Base-by-base conservation (phyloP, 305 asterid genomes). In the Lippia alba region DNA sequence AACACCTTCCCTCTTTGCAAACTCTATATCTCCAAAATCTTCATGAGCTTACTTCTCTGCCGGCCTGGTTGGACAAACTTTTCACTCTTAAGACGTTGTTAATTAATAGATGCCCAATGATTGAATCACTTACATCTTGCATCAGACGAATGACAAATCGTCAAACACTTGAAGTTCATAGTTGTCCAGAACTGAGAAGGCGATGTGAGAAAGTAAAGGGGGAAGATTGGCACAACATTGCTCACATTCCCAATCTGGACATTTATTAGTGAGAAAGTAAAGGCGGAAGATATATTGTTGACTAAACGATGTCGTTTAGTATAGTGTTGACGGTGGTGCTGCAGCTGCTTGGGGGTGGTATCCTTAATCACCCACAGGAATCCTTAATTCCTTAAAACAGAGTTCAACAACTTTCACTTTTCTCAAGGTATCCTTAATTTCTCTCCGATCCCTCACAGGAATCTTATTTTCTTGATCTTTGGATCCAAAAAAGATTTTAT, bases 171-270 rank as follows among this genome's bases (percentile, higher is more conserved):
- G 0, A 1, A 0, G 10, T 74, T 2, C 0, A 0, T 0, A 14
- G 0, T 0, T 67, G 74, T 51, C 65, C 76, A 12, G 40, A 68
- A 18, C n/a, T 68, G 62, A 57, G 17, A 39, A 55, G 40, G 75
- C 56, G 70, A 32, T 77, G 70, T 48, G 34, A 56, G 14, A 67
- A 34, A 62, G 78, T 48, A 41, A 68, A 2, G 12, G 79, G 79
- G 7, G 82, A 59, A 44, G 76, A 69, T 16, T 78, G 82, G 79
- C 68, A 65, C 66, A 65, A 69, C 15, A 33, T 78, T 18, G 56
- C 82, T 0, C 76, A 64, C 41, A 64, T 73, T 15, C 73, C 70
- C 48, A 15, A 12, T 17, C 68, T 73, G 40, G 6, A 6, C 3
- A 77, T 77, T 18, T 16, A 17, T 8, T 45, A 9, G n/a, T n/a